Evolutionary conservation across 352 stramenopile species (phyloP).

Genomic region (Phytopythium aichiense): DNA sequence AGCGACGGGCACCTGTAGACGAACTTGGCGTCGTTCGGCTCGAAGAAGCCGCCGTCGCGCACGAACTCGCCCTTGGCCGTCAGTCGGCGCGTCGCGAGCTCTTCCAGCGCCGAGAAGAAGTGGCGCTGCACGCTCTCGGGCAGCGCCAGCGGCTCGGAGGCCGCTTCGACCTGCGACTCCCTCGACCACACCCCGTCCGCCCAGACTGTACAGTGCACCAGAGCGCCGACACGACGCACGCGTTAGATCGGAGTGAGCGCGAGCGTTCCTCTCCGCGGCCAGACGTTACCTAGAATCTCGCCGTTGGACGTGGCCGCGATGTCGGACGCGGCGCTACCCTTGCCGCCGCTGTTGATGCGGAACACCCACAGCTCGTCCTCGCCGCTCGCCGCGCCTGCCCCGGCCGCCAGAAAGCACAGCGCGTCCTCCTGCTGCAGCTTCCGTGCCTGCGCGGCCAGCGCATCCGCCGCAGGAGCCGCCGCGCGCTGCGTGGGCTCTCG

Average conservation of each 20-base stretch:
- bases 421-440: conserved; percentile 37
- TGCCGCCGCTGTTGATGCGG: conserved; percentile 27
- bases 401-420: conserved; percentile 22
- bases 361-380: conserved; percentile 47
- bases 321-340: conserved; percentile 6
- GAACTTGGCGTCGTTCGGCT: conserved; percentile 56
- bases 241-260: neutral
- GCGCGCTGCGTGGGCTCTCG: neutral
- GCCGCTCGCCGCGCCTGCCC: neutral
- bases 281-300: neutral
- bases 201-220: conserved; percentile 6
- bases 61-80: conserved; percentile 41
- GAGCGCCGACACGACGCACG: neutral
- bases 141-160: conserved; percentile 2
- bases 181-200: conserved; percentile 27
- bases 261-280: no score
- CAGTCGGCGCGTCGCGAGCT: conserved; percentile 23
- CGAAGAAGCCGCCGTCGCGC: conserved; percentile 26
- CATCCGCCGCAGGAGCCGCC: neutral
- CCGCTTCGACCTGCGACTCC: conserved; percentile 15
- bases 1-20: conserved; percentile 59
- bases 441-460: conserved; percentile 22
- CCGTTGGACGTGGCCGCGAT: neutral
- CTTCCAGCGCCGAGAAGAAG: conserved; percentile 41
- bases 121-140: conserved; percentile 20